Evolutionary conservation across 1,284 basidiomycete species (phyloP).

Genomic region (Mycosarcoma mackinlayi): DNA sequence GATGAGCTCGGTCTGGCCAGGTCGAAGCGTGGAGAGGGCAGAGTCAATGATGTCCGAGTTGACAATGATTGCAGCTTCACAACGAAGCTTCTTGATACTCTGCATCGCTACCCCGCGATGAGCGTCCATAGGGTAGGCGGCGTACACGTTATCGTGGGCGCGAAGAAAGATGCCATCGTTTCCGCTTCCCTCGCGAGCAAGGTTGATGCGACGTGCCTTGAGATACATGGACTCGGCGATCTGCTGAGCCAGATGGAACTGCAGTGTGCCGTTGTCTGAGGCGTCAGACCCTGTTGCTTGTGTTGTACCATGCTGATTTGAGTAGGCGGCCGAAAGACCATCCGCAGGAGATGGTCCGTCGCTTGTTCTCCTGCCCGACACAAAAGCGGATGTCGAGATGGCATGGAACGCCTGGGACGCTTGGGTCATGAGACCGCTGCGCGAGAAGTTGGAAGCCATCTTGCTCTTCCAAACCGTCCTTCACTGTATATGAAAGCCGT

Average conservation of each 20-base stretch:
- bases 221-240: conserved; percentile 32
- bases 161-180: conserved; percentile 36
- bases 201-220: conserved; percentile 34
- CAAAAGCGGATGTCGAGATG: conserved; percentile 21
- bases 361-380: conserved; percentile 12
- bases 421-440: conserved; percentile 34
- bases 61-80: conserved; percentile 81
- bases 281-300: conserved; percentile 1
- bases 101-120: conserved; percentile 74
- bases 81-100: conserved; percentile 71
- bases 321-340: conserved; percentile 27
- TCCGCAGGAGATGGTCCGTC: conserved; percentile 17
- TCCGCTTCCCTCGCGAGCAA: conserved; percentile 18
- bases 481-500: too few relatives aligned
- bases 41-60: conserved; percentile 82
- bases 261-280: conserved; percentile 11
- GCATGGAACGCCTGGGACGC: conserved; percentile 23
- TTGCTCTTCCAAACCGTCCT: not conserved
- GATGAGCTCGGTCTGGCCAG: conserved; percentile 37
- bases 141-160: conserved; percentile 24
- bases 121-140: conserved; percentile 30
- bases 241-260: conserved; percentile 32
- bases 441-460: conserved; percentile 31
- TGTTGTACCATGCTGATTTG: conserved; percentile 2
- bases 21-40: conserved; percentile 73